A percentile compares a stretch with the other conserved stretches of the same genome.
phyloP scores from a whole-genome alignment of 805 yeast genomes.

The Teunomyces tritomae region DNA sequence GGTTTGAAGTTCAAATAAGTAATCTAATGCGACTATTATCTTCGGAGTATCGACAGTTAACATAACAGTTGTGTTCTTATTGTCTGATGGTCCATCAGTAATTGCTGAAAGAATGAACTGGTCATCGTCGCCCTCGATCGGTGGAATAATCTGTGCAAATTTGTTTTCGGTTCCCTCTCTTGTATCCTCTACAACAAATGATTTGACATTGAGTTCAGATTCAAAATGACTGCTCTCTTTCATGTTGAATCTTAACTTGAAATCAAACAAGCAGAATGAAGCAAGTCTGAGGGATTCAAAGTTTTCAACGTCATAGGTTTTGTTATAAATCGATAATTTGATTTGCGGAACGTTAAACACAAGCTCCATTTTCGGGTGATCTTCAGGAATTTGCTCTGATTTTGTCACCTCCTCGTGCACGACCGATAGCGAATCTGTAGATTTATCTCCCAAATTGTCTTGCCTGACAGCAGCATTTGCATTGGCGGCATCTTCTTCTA shows the following conservation, averaged over 20 bases:
- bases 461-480: constrained; percentile 52
- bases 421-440: neutral
- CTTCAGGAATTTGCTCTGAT: constrained; percentile 7
- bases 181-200: constrained; percentile 77
- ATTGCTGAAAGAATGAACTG: constrained; percentile 64
- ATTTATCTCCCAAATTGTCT: constrained; percentile 6
- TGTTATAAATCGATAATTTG: constrained; percentile 58
- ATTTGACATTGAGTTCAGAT: constrained; percentile 61
- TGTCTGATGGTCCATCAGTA: constrained; percentile 39
- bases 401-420: neutral
- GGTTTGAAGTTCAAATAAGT: constrained; percentile 68
- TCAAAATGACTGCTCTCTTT: constrained; percentile 53
- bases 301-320: constrained; percentile 37
- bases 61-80: constrained; percentile 45
- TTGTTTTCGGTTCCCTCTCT: constrained; percentile 61
- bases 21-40: constrained; percentile 81
- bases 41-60: constrained; percentile 77
- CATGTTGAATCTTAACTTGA: constrained; percentile 50
- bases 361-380: constrained; percentile 42
- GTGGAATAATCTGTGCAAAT: constrained; percentile 81
- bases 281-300: constrained; percentile 36
- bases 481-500: constrained; percentile 60
- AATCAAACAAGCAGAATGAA: constrained; percentile 51
- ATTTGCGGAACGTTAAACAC: constrained; percentile 60
- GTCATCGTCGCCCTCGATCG: constrained; percentile 54